Conservation (phyloP, 2,329 filamentous ascomycete species). For the Xylariaceae sp. region DNA sequence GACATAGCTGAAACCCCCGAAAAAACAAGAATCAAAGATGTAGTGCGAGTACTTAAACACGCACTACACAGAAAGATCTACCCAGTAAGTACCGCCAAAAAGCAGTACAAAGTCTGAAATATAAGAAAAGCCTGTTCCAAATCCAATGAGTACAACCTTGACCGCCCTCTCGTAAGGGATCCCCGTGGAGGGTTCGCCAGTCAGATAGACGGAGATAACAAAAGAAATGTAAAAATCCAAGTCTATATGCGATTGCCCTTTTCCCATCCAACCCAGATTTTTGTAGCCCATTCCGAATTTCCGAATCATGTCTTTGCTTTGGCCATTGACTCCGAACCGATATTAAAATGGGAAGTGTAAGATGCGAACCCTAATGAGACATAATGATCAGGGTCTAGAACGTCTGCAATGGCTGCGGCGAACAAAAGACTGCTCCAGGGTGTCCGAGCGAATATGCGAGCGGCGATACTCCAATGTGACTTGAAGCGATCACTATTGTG, state of each 20-base stretch:
- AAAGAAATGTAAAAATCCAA: constrained; percentile 36
- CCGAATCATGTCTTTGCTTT: constrained; percentile 27
- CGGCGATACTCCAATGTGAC: no score
- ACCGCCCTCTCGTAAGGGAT: constrained; percentile 26
- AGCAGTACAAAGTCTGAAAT: constrained; percentile 32
- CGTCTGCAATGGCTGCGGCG: no score
- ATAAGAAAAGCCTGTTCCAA: constrained; percentile 27
- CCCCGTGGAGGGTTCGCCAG: constrained; percentile 34
- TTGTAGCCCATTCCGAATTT: constrained; percentile 36
- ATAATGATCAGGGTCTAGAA: not conserved
- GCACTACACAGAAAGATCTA: constrained; percentile 27
- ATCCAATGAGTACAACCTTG: constrained; percentile 39
- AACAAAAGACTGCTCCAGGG: no score
- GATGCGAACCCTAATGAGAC: not conserved
- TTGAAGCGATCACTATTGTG: not conserved
- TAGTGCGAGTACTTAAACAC: constrained; percentile 18
- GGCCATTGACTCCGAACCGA: constrained; percentile 34
- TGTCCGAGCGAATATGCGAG: no score
- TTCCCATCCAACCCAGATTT: constrained; percentile 41
- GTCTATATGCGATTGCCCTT: constrained; percentile 45
- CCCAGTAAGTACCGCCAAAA: constrained; percentile 34
- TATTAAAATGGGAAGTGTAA: constrained; percentile 34
- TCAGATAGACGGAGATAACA: constrained; percentile 30
- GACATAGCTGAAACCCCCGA: constrained; percentile 38
- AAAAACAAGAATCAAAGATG: constrained; percentile 28